Evolutionary conservation across 208 protist genomes (phyloP), one percentile per base, ranked within the genome.

Genomic region (Endotrypanum monterogeii): DNA sequence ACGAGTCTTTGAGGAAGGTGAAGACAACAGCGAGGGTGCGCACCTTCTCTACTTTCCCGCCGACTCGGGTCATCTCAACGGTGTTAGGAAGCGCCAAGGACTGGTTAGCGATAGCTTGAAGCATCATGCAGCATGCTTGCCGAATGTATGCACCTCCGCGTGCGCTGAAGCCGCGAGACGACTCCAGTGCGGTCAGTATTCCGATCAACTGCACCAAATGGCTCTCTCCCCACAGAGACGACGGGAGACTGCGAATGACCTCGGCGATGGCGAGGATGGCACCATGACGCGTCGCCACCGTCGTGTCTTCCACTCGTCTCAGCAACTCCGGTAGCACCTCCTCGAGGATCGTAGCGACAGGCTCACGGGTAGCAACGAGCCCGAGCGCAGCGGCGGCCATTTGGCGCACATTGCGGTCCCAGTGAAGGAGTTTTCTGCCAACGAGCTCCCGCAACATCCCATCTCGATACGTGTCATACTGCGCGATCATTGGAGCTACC

Each of bases 121-220:
- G 83, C 56, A 99, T 75, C 25, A 75, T 71, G 74, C 96, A 99
- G 69, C 94, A 92, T 20, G 96, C 97, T 32, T 94, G 83, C 52
- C 98, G 91, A 39, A 98, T 88, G 54, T 95, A 89, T 74, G 97
- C 92, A n/a, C 97, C 98, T 52, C 98, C 98, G 52, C 96, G 92
- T 2, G 95, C 94, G 74, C 96, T 88, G 79, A 98, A 99, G 61
- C 99, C 81, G n/a, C 94, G 92, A 41, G 89, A 89, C 39, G 89
- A 85, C 74, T 99, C 97, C 23, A 99, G 73, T 1, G 39, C 51
- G 11, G 52, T 69, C 54, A 76, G 60, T 11, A 76, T 56, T 23
- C 50, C 23, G 41, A 73, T 55, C 35, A 72, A 73, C 51, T 73
- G 70, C 70, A 35, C 48, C 0, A 76, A 46, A 44, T 87, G 63